These are phyloP conservation scores for Alternaria postmessia DNA, from an alignment of 2,329 filamentous ascomycete species.

Conservation along the genomic window DNA sequence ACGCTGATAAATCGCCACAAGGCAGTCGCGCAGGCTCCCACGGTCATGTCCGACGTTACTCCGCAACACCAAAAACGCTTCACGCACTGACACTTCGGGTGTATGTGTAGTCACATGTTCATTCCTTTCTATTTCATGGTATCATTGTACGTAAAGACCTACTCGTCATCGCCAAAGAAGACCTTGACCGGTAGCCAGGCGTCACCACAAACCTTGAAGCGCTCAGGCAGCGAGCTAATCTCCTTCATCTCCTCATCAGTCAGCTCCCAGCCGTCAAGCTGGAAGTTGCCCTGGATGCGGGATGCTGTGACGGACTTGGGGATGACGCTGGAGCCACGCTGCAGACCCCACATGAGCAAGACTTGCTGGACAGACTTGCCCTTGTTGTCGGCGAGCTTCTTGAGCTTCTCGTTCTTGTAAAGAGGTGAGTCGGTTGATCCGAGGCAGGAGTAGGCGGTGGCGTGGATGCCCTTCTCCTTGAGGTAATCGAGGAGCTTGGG, in stretches of 20 bases:
- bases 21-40: constrained; percentile 3
- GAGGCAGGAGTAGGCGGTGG: constrained; percentile 77
- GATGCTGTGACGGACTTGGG: constrained; percentile 80
- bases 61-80: background rate
- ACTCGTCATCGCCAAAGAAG: constrained; percentile 86
- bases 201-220: constrained; percentile 78
- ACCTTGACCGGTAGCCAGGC: constrained; percentile 77
- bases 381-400: constrained; percentile 69
- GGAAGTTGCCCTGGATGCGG: constrained; percentile 79
- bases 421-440: constrained; percentile 75
- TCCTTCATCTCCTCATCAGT: constrained; percentile 74
- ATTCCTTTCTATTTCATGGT: constrained; percentile 19
- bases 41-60: background rate
- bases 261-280: constrained; percentile 75
- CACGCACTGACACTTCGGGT: background rate
- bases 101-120: background rate
- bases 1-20: constrained; percentile 9
- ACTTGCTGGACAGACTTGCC: constrained; percentile 78
- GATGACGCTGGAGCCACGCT: constrained; percentile 83
- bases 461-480: constrained; percentile 76
- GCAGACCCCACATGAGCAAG: constrained; percentile 80
- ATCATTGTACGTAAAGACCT: constrained; percentile 23
- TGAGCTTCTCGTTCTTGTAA: constrained; percentile 70
- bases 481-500: constrained; percentile 79
- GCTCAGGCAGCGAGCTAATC: constrained; percentile 72